These are phyloP conservation scores for Fraxinus baroniana DNA, from an alignment of 305 asterid species.

Conservation along the genomic window DNA sequence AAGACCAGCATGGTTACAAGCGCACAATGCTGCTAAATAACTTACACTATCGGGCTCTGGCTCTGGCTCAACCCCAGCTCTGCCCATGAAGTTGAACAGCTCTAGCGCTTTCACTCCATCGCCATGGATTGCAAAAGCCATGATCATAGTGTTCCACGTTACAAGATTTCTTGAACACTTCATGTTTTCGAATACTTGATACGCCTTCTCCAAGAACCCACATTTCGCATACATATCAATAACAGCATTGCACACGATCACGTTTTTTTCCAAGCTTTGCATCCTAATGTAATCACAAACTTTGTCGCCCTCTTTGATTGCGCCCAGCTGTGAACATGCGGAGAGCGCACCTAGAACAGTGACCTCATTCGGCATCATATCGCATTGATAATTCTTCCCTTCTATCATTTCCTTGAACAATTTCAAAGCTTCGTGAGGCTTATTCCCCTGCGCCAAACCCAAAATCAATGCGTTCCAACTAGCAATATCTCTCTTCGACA, in stretches of 20 bases:
- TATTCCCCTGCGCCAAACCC: slow-evolving; percentile 86
- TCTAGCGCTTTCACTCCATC: slow-evolving; percentile 70
- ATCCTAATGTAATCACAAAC: slow-evolving; percentile 44
- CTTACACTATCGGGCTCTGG: slow-evolving; percentile 63
- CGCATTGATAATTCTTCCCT: slow-evolving; percentile 9
- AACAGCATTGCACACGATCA: slow-evolving; percentile 73
- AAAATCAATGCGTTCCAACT: slow-evolving; percentile 83
- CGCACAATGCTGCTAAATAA: slow-evolving; percentile 71
- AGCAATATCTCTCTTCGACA: slow-evolving; percentile 68
- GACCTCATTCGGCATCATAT: slow-evolving; percentile 66
- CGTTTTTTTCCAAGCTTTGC: slow-evolving; percentile 49
- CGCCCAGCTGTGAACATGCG: slow-evolving; percentile 89
- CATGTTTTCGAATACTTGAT: slow-evolving; percentile 50
- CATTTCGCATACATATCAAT: slow-evolving; percentile 88
- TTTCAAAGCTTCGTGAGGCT: slow-evolving; percentile 61
- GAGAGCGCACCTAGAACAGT: slow-evolving; percentile 85
- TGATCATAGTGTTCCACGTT: slow-evolving; percentile 94
- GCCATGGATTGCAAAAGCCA: slow-evolving; percentile 87
- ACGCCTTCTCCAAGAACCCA: slow-evolving; percentile 69
- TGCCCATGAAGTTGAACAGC: slow-evolving; percentile 42
- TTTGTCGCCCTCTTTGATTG: slow-evolving; percentile 52
- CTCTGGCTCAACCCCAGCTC: slow-evolving; percentile 30
- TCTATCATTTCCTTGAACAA: slow-evolving; percentile 57
- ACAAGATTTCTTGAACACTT: slow-evolving; percentile 46
- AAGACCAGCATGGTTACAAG: slow-evolving; percentile 91